phyloP scores from a whole-genome alignment of 352 stramenopile genomes.

The Albugo laibachii region DNA sequence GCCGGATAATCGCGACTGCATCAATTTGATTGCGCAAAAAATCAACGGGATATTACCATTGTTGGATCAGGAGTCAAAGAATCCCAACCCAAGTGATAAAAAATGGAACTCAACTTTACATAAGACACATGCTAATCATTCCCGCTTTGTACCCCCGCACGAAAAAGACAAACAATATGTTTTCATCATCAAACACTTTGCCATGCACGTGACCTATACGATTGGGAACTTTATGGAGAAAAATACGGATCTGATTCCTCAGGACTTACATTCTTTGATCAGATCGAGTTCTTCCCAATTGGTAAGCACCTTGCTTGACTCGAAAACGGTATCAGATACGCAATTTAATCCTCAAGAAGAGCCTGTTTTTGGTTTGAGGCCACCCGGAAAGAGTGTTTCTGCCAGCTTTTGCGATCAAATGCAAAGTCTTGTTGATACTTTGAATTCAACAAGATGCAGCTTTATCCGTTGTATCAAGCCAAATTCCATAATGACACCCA shows the following conservation, averaged over 20 bases:
- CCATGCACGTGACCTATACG: slow-evolving; percentile 88
- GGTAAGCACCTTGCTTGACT: slow-evolving; percentile 56
- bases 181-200: slow-evolving; percentile 94
- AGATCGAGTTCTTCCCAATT: slow-evolving; percentile 52
- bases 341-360: slow-evolving; percentile 17
- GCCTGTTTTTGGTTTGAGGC: background rate
- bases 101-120: slow-evolving; percentile 74
- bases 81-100: slow-evolving; percentile 58
- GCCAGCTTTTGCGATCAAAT: slow-evolving; percentile 77
- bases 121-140: slow-evolving; percentile 48
- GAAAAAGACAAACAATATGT: slow-evolving; percentile 82
- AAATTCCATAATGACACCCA: slow-evolving; percentile 58
- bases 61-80: slow-evolving; percentile 63
- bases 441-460: slow-evolving; percentile 70
- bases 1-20: slow-evolving; percentile 72
- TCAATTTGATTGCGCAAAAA: slow-evolving; percentile 65
- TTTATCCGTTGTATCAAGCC: slow-evolving; percentile 86
- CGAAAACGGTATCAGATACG: background rate
- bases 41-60: slow-evolving; percentile 61
- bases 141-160: slow-evolving; percentile 56
- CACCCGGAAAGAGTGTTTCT: slow-evolving; percentile 21
- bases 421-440: slow-evolving; percentile 63
- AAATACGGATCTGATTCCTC: slow-evolving; percentile 90
- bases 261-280: slow-evolving; percentile 80
- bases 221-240: slow-evolving; percentile 92